phyloP scores from a whole-genome alignment of 2,329 filamentous ascomycete genomes.

The Sarocladiaceae sp. region DNA sequence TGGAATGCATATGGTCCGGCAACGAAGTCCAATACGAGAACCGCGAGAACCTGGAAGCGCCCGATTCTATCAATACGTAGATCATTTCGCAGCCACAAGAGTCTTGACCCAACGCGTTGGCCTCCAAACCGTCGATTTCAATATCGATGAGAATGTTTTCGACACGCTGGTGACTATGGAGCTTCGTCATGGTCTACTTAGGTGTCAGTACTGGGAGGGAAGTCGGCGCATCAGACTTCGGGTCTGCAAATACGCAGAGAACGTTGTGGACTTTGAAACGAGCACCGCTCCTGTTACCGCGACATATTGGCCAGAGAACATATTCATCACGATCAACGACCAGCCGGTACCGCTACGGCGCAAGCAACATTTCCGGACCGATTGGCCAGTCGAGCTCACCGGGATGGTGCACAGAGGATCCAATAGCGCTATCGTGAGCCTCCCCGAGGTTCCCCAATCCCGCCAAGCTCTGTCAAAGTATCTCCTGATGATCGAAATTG shows the following conservation, averaged over 20 bases:
- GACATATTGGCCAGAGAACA: constrained; percentile 65
- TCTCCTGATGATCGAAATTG: constrained; percentile 65
- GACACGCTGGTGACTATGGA: constrained; percentile 29
- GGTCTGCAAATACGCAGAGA: constrained; percentile 41
- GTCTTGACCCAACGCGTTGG: not conserved
- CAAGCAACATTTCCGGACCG: constrained; percentile 69
- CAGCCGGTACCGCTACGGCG: constrained; percentile 54
- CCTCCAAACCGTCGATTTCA: constrained; percentile 31
- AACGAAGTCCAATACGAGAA: not conserved
- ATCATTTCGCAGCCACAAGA: not conserved
- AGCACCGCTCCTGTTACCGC: constrained; percentile 59
- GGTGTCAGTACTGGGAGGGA: constrained; percentile 41
- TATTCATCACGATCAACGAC: constrained; percentile 67
- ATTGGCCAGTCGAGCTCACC: constrained; percentile 74
- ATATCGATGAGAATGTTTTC: constrained; percentile 32
- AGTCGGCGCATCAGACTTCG: constrained; percentile 53
- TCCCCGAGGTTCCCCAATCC: not conserved
- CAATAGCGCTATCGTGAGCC: not conserved
- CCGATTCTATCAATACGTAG: constrained; percentile 4
- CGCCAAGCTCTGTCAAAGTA: constrained; percentile 30
- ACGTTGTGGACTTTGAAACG: constrained; percentile 28
- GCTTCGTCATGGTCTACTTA: constrained; percentile 25
- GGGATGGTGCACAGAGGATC: constrained; percentile 48
- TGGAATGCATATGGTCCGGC: constrained; percentile 1
- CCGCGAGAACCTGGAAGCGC: not conserved